Conservation (phyloP, 1,284 basidiomycete species). For the Ceratobasidium sp. region DNA sequence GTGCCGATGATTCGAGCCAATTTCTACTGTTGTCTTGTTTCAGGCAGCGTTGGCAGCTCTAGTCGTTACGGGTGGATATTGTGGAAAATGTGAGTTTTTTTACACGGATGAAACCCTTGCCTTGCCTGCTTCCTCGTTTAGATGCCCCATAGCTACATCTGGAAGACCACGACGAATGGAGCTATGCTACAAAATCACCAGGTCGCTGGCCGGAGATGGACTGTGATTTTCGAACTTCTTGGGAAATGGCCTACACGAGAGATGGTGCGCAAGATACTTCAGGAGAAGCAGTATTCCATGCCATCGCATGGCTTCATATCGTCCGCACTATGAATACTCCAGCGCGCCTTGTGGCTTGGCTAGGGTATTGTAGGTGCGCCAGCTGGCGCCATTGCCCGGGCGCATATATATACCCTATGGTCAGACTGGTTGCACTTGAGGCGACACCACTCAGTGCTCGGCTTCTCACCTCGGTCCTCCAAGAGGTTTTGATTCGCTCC, state of each 20-base stretch:
- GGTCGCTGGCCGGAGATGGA: slow-evolving; percentile 22
- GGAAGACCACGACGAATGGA: not conserved
- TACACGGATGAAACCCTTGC: too few species aligned
- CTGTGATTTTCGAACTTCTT: not conserved
- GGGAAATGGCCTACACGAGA: not conserved
- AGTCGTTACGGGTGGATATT: too few species aligned
- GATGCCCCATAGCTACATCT: too few species aligned
- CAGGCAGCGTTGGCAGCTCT: too few species aligned
- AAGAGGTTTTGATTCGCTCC: not conserved
- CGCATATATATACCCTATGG: slow-evolving; percentile 33
- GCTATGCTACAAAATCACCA: slow-evolving; percentile 1
- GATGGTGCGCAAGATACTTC: slow-evolving; percentile 33
- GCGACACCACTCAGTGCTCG: not conserved
- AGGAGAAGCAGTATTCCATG: slow-evolving; percentile 36
- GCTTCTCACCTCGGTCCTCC: not conserved
- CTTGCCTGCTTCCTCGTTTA: too few species aligned
- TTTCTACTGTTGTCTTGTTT: too few species aligned
- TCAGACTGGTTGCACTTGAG: not conserved
- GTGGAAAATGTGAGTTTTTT: too few species aligned
- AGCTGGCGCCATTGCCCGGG: not conserved
- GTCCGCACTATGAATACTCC: slow-evolving; percentile 9
- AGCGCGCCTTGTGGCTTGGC: not conserved
- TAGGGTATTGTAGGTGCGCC: slow-evolving; percentile 2
- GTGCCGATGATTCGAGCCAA: too few species aligned
- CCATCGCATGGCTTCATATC: slow-evolving; percentile 27